phyloP scores from a whole-genome alignment of 768 basidiomycete genomes.

The Terana coerulea region DNA sequence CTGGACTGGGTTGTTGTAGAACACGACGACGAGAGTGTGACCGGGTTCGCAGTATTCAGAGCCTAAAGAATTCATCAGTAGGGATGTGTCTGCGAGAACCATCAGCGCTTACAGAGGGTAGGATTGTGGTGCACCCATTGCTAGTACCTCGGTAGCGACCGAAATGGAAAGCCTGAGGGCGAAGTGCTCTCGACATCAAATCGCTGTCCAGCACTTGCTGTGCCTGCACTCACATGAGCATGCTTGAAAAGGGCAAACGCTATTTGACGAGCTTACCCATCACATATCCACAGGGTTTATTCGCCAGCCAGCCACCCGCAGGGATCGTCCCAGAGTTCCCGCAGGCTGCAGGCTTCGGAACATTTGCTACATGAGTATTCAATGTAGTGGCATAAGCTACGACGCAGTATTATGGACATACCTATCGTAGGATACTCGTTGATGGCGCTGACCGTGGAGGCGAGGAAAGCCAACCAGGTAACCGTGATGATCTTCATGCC shows the following conservation, averaged over 20 bases:
- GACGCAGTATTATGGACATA: background rate
- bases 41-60: background rate
- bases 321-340: background rate
- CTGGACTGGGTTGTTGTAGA: background rate
- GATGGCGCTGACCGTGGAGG: background rate
- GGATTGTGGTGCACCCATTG: conserved; percentile 3
- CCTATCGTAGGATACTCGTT: conserved; percentile 3
- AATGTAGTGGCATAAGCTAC: background rate
- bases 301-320: conserved; percentile 3
- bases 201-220: conserved; percentile 1
- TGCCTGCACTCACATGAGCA: background rate
- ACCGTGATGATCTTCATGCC: too few relatives aligned
- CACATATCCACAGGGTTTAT: conserved; percentile 6
- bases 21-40: background rate
- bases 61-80: background rate
- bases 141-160: conserved; percentile 4
- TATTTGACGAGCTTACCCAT: background rate
- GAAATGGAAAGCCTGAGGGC: conserved; percentile 1
- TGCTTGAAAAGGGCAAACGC: background rate
- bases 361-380: background rate
- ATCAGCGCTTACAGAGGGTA: background rate
- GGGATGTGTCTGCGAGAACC: background rate
- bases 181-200: conserved; percentile 6
- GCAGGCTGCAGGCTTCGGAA: background rate
- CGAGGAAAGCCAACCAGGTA: background rate